Evolutionary conservation across 495 filamentous ascomycete genomes (phyloP), one percentile per base, ranked within the genome.

Genomic region (Penicillium psychrofluorescens): DNA sequence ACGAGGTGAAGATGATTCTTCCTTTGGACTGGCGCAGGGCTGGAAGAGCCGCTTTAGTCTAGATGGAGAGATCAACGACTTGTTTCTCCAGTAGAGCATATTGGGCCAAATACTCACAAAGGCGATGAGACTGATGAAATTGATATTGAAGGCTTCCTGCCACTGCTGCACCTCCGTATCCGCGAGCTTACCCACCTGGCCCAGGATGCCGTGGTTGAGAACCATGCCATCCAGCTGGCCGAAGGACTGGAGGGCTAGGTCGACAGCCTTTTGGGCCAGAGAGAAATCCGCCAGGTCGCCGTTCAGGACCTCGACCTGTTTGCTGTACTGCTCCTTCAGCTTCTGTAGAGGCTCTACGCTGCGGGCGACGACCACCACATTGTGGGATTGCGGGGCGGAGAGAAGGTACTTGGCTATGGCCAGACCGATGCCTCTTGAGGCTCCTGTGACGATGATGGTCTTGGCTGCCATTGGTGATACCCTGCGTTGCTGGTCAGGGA

Each of bases 121-220:
- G 39, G 78, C 81, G 36, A 96, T 70, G 32, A 79, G 77, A 44
- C 84, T 86, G 61, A 95, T 84, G 49, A 95, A 77, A 54, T 95
- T 95, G 43, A 87, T 72, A 51, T 95, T 84, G 53, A 85, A 95
- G 11, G 74, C 67, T n/a, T 62, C 58, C 59, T 77, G 79, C 88
- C 88, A 96, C 46, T 86, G 81, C 44, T 86, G 76, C 0, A 75
- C 50, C 40, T 77, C 73, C 7, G 74, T 68, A 13, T 88, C 72
- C 10, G 66, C 78, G 39, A 96, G 67, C 43, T 77, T 82, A 15
- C 77, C 78, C n/a, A 95, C 84, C 12, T 90, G 88, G 13, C 79
- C 75, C 31, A 98, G 62, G 7, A 83, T 72, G 4, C 88, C 90
- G 59, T 98, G 92, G 58, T 96, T 96, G 34, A 98, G 64, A 13